Conservation (phyloP, 2,329 filamentous ascomycete genomes). For the Pyrenophora seminiperda region DNA sequence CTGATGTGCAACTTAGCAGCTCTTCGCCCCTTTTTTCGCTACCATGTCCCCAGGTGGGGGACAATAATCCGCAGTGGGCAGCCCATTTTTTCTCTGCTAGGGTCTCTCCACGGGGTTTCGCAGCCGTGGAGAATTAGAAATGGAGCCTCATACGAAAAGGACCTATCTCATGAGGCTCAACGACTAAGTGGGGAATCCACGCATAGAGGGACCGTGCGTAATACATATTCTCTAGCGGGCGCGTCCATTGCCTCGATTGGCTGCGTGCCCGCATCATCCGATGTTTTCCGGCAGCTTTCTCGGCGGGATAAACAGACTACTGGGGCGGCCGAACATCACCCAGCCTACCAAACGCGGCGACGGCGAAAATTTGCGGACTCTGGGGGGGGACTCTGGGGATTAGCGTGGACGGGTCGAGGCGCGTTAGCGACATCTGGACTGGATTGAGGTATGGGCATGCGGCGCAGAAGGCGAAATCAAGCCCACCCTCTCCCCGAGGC, state of each 20-base stretch:
- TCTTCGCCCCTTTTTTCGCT: neutral
- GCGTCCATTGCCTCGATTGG: conserved; percentile 20
- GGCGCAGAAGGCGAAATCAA: too few species aligned
- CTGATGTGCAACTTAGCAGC: neutral
- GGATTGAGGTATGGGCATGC: too few species aligned
- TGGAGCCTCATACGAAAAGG: conserved; percentile 20
- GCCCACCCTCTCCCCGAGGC: conserved; percentile 3
- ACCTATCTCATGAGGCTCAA: conserved; percentile 36
- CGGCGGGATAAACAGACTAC: conserved; percentile 20
- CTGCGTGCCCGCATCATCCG: conserved; percentile 1
- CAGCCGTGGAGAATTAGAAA: conserved; percentile 28
- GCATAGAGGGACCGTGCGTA: conserved; percentile 8
- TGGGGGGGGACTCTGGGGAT: conserved; percentile 22
- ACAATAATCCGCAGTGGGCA: conserved; percentile 4
- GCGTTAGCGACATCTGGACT: conserved; percentile 17
- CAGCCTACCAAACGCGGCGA: conserved; percentile 20
- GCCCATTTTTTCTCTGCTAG: conserved; percentile 14
- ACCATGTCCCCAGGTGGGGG: neutral
- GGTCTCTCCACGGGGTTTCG: conserved; percentile 33
- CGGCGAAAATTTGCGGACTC: conserved; percentile 26
- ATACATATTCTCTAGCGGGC: conserved; percentile 8
- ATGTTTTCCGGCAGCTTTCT: conserved; percentile 23
- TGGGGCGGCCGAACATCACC: conserved; percentile 8
- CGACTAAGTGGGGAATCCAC: conserved; percentile 25
- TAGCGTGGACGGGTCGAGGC: conserved; percentile 21